Evolutionary conservation across 768 basidiomycete species (phyloP).

Genomic region (Russula earlei): DNA sequence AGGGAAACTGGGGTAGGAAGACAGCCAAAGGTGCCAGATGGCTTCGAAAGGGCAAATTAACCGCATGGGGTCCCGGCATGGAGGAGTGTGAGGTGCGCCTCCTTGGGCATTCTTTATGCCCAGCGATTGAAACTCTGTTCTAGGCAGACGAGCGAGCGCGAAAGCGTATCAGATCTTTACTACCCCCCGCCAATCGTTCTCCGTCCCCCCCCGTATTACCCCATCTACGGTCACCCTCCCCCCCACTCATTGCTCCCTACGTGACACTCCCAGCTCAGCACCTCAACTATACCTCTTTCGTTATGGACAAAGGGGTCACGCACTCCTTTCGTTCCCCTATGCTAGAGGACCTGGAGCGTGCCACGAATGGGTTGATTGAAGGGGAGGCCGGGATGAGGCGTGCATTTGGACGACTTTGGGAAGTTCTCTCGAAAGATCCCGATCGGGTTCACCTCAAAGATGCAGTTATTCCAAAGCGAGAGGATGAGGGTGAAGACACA

Average conservation of each 20-base stretch:
- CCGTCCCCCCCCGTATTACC: slow-evolving; percentile 65
- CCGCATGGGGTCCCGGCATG: slow-evolving; percentile 73
- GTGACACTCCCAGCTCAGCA: slow-evolving; percentile 58
- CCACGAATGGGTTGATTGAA: slow-evolving; percentile 77
- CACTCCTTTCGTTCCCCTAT: slow-evolving; percentile 75
- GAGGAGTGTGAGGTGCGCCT: slow-evolving; percentile 76
- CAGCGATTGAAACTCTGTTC: slow-evolving; percentile 10
- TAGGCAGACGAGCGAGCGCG: slow-evolving; percentile 79
- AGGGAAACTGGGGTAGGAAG: slow-evolving; percentile 84
- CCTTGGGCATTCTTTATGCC: slow-evolving; percentile 5
- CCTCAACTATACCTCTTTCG: slow-evolving; percentile 71
- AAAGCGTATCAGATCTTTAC: slow-evolving; percentile 61
- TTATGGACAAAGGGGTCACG: slow-evolving; percentile 76
- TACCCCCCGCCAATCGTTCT: slow-evolving; percentile 52
- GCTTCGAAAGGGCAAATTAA: slow-evolving; percentile 74
- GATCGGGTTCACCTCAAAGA: slow-evolving; percentile 30
- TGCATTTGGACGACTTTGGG: slow-evolving; percentile 74
- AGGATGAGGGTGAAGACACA: slow-evolving; percentile 42
- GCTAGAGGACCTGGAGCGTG: slow-evolving; percentile 69
- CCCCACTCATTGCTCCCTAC: slow-evolving; percentile 71
- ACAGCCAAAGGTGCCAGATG: slow-evolving; percentile 65
- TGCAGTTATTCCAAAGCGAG: slow-evolving; percentile 54
- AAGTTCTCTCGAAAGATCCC: slow-evolving; percentile 66
- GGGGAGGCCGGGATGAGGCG: slow-evolving; percentile 65
- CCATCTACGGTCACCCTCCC: slow-evolving; percentile 70